Evolutionary conservation across 2,329 filamentous ascomycete species (phyloP).

Genomic region (Gnomoniopsis smithogilvyi): DNA sequence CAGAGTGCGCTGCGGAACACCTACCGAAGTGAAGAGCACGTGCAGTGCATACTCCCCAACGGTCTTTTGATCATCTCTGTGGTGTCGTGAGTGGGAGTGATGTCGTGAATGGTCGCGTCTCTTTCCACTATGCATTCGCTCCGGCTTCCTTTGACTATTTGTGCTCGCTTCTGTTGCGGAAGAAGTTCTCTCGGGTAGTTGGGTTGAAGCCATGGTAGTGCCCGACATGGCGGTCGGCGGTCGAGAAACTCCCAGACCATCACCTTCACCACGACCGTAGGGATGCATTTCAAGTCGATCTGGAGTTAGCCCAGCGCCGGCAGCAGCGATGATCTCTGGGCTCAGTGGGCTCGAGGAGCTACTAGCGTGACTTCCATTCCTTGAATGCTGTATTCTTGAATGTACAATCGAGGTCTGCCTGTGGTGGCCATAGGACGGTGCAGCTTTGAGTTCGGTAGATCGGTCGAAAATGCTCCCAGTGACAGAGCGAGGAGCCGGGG

Average conservation of each 20-base stretch:
- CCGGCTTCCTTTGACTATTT: conserved; percentile 49
- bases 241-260: conserved; percentile 36
- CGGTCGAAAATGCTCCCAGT: conserved; percentile 46
- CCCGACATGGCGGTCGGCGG: conserved; percentile 48
- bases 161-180: conserved; percentile 43
- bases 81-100: conserved; percentile 70
- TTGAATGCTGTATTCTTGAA: conserved; percentile 79
- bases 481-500: conserved; percentile 37
- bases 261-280: conserved; percentile 43
- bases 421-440: conserved; percentile 72
- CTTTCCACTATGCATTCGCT: conserved; percentile 62
- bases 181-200: conserved; percentile 41
- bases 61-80: conserved; percentile 77
- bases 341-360: conserved; percentile 81
- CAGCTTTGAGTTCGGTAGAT: conserved; percentile 52
- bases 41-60: conserved; percentile 98
- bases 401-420: conserved; percentile 96
- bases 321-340: conserved; percentile 77
- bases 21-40: conserved; percentile 87
- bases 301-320: conserved; percentile 51
- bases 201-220: conserved; percentile 23
- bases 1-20: conserved; percentile 27
- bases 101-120: conserved; percentile 72
- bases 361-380: conserved; percentile 84
- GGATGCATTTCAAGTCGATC: conserved; percentile 51